Evolutionary conservation across 345 rosid genomes (phyloP), one percentile per base, ranked within the genome.

Genomic region (Odontarrhena argentea): DNA sequence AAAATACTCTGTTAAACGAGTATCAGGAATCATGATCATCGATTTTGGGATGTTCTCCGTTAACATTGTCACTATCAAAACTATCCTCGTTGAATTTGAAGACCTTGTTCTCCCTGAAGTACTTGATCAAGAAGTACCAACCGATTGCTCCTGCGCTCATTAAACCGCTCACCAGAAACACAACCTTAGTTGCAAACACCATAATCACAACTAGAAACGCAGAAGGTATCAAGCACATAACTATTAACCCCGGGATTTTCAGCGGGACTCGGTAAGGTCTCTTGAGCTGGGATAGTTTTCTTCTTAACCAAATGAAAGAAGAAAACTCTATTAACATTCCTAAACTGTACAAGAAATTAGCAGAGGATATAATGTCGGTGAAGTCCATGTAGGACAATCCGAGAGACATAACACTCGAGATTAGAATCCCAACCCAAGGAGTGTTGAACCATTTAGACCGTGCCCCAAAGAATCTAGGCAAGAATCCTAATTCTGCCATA

Each of bases 321-420:
- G 89, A 81, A 65, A 87, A 87, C 66, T 89, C 96, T 49, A 89
- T 30, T 38, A 85, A 65, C 94, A 89, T 89, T 10, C 94, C 95
- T 59, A 90, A 65, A 58, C 84, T 84, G 78, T 90, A 87, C 76
- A 85, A 62, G 78, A 90, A 84, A 69, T 87, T 89, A 0, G 86
- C 94, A 0, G 89, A 71, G 2, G 88, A 78, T 24, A 89, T 72
- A 8, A 87, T 87, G 49, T 81, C 84, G 0, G 79, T 72, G 68
- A 81, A 84, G 60, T 49, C 10, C 89, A 90, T 57, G 71, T 68
- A 87, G 0, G 94, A 83, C 30, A 84, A 74, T 9, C 80, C 92
- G 3, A 82, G n/a, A 2, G 83, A 59, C 66, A 87, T 80, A 45
- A 73, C 38, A 8, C 85, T 77, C 1, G 89, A 78, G 30, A 86